phyloP scores from a whole-genome alignment of 164 flowering plant genomes.

The Vitis vinifera region DNA sequence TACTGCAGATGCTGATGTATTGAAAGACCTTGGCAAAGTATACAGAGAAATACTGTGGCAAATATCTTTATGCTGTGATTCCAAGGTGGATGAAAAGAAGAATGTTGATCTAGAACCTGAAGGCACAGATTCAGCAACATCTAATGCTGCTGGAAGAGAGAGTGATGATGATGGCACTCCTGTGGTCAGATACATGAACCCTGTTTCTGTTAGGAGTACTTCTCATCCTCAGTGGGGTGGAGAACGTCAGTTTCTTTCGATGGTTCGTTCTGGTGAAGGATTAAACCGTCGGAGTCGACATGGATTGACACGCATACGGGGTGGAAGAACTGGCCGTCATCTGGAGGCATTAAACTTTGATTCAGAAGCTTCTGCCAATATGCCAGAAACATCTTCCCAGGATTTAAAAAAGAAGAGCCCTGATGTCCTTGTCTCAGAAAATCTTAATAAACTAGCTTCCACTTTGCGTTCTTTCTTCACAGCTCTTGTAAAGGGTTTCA shows the following conservation, averaged over 20 bases:
- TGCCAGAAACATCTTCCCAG: slow-evolving; percentile 45
- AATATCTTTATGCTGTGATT: slow-evolving; percentile 63
- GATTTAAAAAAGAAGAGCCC: slow-evolving; percentile 71
- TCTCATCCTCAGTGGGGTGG: slow-evolving; percentile 62
- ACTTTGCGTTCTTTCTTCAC: slow-evolving; percentile 61
- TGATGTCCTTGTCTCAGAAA: slow-evolving; percentile 59
- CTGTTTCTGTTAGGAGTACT: slow-evolving; percentile 54
- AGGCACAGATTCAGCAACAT: slow-evolving; percentile 38
- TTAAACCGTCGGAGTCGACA: slow-evolving; percentile 72
- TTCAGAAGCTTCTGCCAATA: slow-evolving; percentile 50
- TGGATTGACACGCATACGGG: slow-evolving; percentile 66
- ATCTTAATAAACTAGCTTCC: slow-evolving; percentile 61
- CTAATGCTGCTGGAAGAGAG: slow-evolving; percentile 60
- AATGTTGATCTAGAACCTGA: slow-evolving; percentile 53
- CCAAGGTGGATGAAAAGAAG: slow-evolving; percentile 67
- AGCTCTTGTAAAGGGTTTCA: slow-evolving; percentile 74
- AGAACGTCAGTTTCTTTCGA: slow-evolving; percentile 70
- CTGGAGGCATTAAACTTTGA: slow-evolving; percentile 67
- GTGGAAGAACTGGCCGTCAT: slow-evolving; percentile 69
- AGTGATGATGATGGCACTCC: slow-evolving; percentile 75
- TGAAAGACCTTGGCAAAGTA: slow-evolving; percentile 70
- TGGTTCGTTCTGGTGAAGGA: slow-evolving; percentile 67
- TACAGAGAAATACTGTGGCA: slow-evolving; percentile 87
- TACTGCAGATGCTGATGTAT: slow-evolving; percentile 75
- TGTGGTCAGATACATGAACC: slow-evolving; percentile 61